Evolutionary conservation across 371 early-diverging fungal genomes (phyloP).

Genomic region (Entomophthora muscae): DNA sequence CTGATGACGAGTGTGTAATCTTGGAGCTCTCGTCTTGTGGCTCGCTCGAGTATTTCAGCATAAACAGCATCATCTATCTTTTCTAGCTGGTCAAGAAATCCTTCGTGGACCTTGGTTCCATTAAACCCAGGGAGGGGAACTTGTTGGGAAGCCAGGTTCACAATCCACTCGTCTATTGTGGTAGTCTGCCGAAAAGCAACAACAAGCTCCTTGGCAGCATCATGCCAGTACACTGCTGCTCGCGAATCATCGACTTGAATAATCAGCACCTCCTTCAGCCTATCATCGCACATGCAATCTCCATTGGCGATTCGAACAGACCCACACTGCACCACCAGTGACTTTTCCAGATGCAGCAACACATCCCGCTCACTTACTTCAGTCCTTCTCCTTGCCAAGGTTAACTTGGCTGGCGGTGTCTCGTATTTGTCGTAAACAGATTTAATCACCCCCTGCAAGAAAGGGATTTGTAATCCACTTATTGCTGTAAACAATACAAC

Average conservation of each 20-base stretch:
- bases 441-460: too few species aligned
- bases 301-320: background rate
- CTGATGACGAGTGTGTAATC: background rate
- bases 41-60: background rate
- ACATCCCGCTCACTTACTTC: background rate
- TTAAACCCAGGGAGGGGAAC: background rate
- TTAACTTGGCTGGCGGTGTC: background rate
- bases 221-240: background rate
- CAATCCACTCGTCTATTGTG: background rate
- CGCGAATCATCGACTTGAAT: background rate
- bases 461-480: too few species aligned
- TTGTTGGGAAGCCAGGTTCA: background rate
- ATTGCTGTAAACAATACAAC: too few species aligned
- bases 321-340: background rate
- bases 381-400: background rate
- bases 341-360: background rate
- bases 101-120: background rate
- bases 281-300: background rate
- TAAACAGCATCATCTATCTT: background rate
- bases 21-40: too few species aligned
- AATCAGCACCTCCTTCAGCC: background rate
- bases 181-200: background rate
- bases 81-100: background rate
- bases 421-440: background rate
- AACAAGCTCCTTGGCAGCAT: background rate